Percentiles rank a stretch among this genome's conserved stretches.
These are phyloP conservation scores for Plasmodium billcollinsi DNA, from an alignment of 169 alveolate species.

Conservation along the genomic window DNA sequence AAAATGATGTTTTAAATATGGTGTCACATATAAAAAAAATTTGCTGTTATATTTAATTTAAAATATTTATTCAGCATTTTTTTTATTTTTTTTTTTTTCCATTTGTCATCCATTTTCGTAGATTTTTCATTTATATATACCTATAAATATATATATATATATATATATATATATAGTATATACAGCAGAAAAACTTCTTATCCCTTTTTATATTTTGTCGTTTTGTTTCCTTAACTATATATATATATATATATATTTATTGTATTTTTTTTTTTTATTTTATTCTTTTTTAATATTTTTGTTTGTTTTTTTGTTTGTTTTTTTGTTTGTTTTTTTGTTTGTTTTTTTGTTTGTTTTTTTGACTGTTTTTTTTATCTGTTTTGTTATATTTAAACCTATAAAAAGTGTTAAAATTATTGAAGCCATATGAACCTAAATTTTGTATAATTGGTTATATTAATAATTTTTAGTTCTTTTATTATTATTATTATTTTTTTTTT, in stretches of 20 bases:
- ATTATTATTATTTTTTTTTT: background rate
- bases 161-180: too few species aligned
- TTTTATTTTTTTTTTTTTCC: too few species aligned
- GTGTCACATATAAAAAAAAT: too few species aligned
- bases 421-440: conserved; percentile 13
- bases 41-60: too few species aligned
- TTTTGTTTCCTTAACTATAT: background rate
- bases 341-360: conserved; percentile 24
- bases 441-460: background rate
- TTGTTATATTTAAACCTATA: conserved; percentile 2
- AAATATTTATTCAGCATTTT: too few species aligned
- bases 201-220: background rate
- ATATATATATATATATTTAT: background rate
- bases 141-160: too few species aligned
- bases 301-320: conserved; percentile 3
- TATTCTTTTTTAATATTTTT: background rate
- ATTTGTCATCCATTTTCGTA: too few species aligned
- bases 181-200: background rate
- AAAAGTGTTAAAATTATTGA: background rate
- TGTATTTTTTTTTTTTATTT: conserved; percentile 1
- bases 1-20: too few species aligned
- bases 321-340: conserved; percentile 17
- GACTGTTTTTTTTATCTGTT: conserved; percentile 5
- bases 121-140: too few species aligned
- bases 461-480: conserved; percentile 7